Base-by-base conservation (phyloP, 129 eudicot species). In the Oenanthe sinensis region DNA sequence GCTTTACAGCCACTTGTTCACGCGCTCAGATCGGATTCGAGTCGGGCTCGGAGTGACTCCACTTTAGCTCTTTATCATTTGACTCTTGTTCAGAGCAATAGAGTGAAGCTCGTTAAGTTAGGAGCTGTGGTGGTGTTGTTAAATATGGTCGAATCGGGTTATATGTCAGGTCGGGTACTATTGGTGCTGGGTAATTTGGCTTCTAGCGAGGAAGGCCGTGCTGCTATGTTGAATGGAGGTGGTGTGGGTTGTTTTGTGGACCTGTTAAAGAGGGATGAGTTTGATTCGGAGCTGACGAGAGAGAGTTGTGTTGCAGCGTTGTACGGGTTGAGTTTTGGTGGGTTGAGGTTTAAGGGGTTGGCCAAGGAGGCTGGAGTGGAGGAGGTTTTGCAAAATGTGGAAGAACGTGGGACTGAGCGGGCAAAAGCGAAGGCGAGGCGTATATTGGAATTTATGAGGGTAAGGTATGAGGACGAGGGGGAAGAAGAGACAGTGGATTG, bases 321-420 rank as follows among this genome's bases (percentile, higher is more conserved):
- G 71, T 87, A 83, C 55, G 98, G 96, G 54, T 71, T 93, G 92
- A 89, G 98, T 76, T 87, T 84, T 14, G 98, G 98, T 8, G 96
- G 97, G 55, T 62, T 90, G 82, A 82, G 98, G 88, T 93, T 93
- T 48, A 89, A 89, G 77, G 98, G 93, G 82, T 74, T 93, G 84
- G 98, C 98, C 3, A 90, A 86, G 80, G 96, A 89, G 82, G 96
- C 90, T 12, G 91, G 91, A 8, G 96, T 96, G 36, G 96, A 88
- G 85, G 88, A 85, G 55, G 79, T 87, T 79, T 45, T 93, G 77
- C 71, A 50, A 79, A 80, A 79, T 73, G 84, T 79, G 71, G 89
- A 58, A 80, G 88, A 82, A 37, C 77, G 5, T 4, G 87, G 83
- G 15, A 84, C 85, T 3, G 87, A 81, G 46, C 76, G 88, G 22